Base-by-base conservation (phyloP, 148 eudicot genomes). In the Rhododendron mucronatum region DNA sequence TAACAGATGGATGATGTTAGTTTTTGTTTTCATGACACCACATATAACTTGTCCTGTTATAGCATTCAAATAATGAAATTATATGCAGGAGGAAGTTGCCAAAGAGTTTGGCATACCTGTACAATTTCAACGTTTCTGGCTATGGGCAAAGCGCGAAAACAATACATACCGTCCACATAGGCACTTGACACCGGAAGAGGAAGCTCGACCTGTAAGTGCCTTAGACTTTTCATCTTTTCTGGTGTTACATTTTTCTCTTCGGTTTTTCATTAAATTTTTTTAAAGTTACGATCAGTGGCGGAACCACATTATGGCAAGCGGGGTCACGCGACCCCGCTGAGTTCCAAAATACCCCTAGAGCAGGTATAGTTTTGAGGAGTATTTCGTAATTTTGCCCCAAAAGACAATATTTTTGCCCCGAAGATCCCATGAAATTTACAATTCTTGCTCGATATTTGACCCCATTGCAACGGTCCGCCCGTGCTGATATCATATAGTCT, bases 81-180 rank as follows among this genome's bases (percentile, higher is more conserved):
- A 53, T 57, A 39, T 30, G 83, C 91, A 96, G 99, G 97, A 94
- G 89, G 99, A 96, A 83, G 92, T 96, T 55, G 96, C 96, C 61
- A 95, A 95, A 92, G 96, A 93, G 84, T 88, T 95, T 91, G 98
- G 96, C 61, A 88, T 96, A 84, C 98, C 99, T 3, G 96, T 94
- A 88, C 95, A 95, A 55, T 96, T 89, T 82, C 99, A 96, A 78
- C 92, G 97, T 23, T 96, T 90, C 85, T 96, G 99, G 99, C 81
- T 91, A n/a, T 96, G 99, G 99, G 99, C 95, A 79, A 96, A 95
- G 92, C 91, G 99, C 81, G 98, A 95, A 86, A 96, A 95, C 85
- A 94, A 93, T 55, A 95, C 99, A 1, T 94, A 95, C 87, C 98
- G 99, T 78, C 99, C 98, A 30, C 92, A 91, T 89, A 95, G 98